phyloP scores from a whole-genome alignment of 768 basidiomycete genomes.

The Suillus tomentosus region DNA sequence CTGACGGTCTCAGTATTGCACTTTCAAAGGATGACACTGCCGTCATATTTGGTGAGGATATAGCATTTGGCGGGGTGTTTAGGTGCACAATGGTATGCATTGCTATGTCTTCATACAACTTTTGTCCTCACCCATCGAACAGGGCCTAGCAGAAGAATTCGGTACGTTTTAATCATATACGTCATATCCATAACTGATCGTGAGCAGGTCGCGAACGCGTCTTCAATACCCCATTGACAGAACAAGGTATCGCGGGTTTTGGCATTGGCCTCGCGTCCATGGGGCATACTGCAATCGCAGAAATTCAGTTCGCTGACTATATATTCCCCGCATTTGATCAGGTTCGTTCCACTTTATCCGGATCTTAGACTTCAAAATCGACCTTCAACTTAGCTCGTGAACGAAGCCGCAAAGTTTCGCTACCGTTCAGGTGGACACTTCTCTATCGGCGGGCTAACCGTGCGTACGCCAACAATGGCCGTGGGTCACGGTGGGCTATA shows the following conservation, averaged over 20 bases:
- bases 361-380: constrained; percentile 2
- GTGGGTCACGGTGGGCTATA: constrained; percentile 94
- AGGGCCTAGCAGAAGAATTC: constrained; percentile 93
- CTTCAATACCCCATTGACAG: constrained; percentile 92
- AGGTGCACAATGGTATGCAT: constrained; percentile 80
- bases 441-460: constrained; percentile 80
- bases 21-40: constrained; percentile 83
- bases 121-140: constrained; percentile 17
- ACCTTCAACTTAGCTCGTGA: constrained; percentile 64
- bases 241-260: constrained; percentile 94
- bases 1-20: constrained; percentile 60
- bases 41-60: constrained; percentile 89
- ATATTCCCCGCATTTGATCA: constrained; percentile 96
- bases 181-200: constrained; percentile 4
- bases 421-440: constrained; percentile 87
- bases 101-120: constrained; percentile 3
- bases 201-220: constrained; percentile 83
- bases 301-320: constrained; percentile 90
- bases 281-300: constrained; percentile 94
- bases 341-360: constrained; percentile 39
- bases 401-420: constrained; percentile 91
- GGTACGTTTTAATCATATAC: constrained; percentile 46
- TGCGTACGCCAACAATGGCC: constrained; percentile 87
- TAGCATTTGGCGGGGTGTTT: constrained; percentile 94
- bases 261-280: constrained; percentile 90